Evolutionary conservation across 2,329 filamentous ascomycete genomes (phyloP).

Genomic region (Exophiala lecanii-corni): DNA sequence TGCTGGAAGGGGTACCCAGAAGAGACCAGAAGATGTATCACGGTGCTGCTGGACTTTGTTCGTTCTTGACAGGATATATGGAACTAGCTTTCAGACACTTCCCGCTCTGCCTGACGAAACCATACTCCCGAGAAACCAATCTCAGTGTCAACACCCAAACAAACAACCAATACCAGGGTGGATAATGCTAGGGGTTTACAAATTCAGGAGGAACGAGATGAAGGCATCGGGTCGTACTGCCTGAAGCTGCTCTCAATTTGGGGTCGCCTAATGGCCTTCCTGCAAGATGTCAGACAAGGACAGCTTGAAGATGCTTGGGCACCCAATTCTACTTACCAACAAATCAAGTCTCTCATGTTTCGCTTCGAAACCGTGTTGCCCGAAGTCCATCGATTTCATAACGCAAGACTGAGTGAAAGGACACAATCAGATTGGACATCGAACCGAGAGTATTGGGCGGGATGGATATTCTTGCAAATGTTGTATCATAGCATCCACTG

Average conservation of each 20-base stretch:
- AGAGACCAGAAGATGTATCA: slow-evolving; percentile 10
- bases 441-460: slow-evolving; percentile 18
- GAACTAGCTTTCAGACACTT: slow-evolving; percentile 15
- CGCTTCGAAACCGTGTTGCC: slow-evolving; percentile 19
- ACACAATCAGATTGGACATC: slow-evolving; percentile 8
- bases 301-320: slow-evolving; percentile 18
- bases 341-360: slow-evolving; percentile 21
- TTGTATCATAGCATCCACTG: slow-evolving; percentile 23
- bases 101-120: slow-evolving; percentile 14
- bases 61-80: slow-evolving; percentile 22
- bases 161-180: not conserved
- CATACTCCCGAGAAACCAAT: slow-evolving; percentile 15
- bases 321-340: slow-evolving; percentile 17
- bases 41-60: slow-evolving; percentile 22
- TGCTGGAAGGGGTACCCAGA: not conserved
- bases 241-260: slow-evolving; percentile 21
- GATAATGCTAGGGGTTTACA: not conserved
- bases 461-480: slow-evolving; percentile 20
- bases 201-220: slow-evolving; percentile 6
- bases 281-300: slow-evolving; percentile 18
- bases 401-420: slow-evolving; percentile 13
- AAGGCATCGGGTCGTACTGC: slow-evolving; percentile 18
- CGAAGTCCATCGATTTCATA: slow-evolving; percentile 21
- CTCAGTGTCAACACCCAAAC: not conserved
- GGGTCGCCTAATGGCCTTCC: slow-evolving; percentile 19